phyloP scores from a whole-genome alignment of 192 early-diverging fungal genomes.

The Coemansia sp. region DNA sequence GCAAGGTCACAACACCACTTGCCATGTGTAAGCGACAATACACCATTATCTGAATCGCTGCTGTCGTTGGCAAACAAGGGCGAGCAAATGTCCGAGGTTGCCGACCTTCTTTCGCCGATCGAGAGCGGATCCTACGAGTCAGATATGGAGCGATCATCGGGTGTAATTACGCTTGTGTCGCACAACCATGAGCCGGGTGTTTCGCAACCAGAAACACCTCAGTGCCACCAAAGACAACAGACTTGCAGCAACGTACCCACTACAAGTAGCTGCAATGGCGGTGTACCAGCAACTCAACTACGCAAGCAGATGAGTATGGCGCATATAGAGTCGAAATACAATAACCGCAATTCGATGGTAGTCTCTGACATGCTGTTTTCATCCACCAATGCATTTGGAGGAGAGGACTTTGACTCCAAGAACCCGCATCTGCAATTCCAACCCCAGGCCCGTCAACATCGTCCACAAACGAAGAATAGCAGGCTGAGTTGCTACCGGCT shows the following conservation, averaged over 20 bases:
- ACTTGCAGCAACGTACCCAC: background rate
- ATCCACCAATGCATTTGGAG: too few relatives aligned
- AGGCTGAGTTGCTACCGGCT: constrained; percentile 4
- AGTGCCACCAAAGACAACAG: background rate
- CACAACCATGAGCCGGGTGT: background rate
- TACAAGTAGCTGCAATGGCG: background rate
- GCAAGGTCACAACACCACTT: constrained; percentile 43
- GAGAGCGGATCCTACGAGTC: constrained; percentile 18
- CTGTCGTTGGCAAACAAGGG: constrained; percentile 32
- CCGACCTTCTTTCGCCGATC: constrained; percentile 33
- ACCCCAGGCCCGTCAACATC: constrained; percentile 1
- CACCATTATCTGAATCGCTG: constrained; percentile 30
- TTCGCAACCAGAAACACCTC: background rate
- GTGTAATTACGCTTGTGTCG: constrained; percentile 19
- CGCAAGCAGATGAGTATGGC: constrained; percentile 47
- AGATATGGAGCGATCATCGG: constrained; percentile 10
- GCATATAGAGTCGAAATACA: constrained; percentile 23
- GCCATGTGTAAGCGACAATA: constrained; percentile 10
- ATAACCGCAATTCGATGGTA: constrained; percentile 48
- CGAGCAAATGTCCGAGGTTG: constrained; percentile 34
- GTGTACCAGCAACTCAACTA: background rate
- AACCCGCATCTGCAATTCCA: constrained; percentile 1
- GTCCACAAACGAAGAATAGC: background rate
- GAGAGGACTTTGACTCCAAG: constrained; percentile 3
- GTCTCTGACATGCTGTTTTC: constrained; percentile 25